These are phyloP conservation scores for Balamuthia mandrillaris DNA, from an alignment of 208 protist species.

Conservation along the genomic window DNA sequence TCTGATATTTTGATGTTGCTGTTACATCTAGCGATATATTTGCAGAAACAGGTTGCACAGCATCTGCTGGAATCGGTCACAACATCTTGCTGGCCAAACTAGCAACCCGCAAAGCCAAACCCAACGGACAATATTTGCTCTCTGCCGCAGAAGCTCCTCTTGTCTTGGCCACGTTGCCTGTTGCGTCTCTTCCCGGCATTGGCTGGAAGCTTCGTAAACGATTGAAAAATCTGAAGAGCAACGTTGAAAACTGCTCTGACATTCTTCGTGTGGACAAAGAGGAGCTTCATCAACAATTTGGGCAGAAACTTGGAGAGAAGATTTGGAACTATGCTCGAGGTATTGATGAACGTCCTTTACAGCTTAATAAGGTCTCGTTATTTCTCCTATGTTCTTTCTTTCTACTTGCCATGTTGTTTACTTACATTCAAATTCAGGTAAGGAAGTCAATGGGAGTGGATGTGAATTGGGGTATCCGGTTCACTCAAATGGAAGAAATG, in stretches of 20 bases:
- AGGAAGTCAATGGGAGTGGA: slow-evolving; percentile 44
- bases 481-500: slow-evolving; percentile 41
- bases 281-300: slow-evolving; percentile 29
- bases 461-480: slow-evolving; percentile 60
- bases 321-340: slow-evolving; percentile 34
- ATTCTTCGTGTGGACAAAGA: neutral
- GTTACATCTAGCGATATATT: slow-evolving; percentile 12
- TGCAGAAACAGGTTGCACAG: slow-evolving; percentile 29
- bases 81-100: slow-evolving; percentile 62
- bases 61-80: slow-evolving; percentile 46
- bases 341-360: slow-evolving; percentile 2
- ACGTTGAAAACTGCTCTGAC: slow-evolving; percentile 24
- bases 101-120: slow-evolving; percentile 50
- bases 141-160: neutral
- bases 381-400: neutral
- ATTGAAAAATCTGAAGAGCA: neutral
- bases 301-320: slow-evolving; percentile 23
- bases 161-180: neutral
- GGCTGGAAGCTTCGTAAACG: neutral
- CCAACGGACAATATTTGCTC: slow-evolving; percentile 46
- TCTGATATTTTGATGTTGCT: neutral
- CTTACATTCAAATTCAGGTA: slow-evolving; percentile 5
- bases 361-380: neutral
- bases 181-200: slow-evolving; percentile 37
- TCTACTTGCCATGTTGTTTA: neutral